A percentile compares a stretch with the other conserved stretches of the same genome.
phyloP scores from a whole-genome alignment of 1,284 basidiomycete genomes.

The Ceratobasidium sp. region DNA sequence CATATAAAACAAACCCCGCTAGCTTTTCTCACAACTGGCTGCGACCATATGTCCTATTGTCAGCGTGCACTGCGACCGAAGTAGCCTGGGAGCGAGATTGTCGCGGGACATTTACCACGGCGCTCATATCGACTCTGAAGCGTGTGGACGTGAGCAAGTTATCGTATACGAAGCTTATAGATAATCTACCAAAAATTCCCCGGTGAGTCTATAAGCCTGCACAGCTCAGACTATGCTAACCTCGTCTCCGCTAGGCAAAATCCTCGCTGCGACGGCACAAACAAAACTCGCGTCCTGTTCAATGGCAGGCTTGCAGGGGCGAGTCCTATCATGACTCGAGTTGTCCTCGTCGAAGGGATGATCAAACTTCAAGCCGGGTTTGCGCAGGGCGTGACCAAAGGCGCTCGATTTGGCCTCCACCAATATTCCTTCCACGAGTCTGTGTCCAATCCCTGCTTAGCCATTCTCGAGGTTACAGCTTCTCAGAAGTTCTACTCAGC shows the following conservation, averaged over 20 bases:
- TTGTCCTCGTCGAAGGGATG: conserved; percentile 55
- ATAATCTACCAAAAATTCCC: conserved; percentile 50
- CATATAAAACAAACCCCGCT: conserved; percentile 51
- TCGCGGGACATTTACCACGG: conserved; percentile 71
- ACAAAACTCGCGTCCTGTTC: conserved; percentile 67
- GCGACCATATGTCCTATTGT: conserved; percentile 66
- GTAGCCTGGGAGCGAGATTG: conserved; percentile 66
- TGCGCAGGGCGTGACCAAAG: conserved; percentile 71
- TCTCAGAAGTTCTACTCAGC: not conserved
- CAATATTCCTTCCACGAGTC: conserved; percentile 62
- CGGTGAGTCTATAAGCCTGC: conserved; percentile 47
- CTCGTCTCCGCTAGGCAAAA: conserved; percentile 59
- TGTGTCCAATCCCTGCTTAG: not conserved
- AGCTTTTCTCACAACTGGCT: conserved; percentile 65
- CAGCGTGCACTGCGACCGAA: conserved; percentile 67
- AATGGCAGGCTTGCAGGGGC: conserved; percentile 67
- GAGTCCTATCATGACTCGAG: conserved; percentile 64
- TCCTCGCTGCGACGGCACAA: conserved; percentile 65
- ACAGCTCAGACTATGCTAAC: not conserved
- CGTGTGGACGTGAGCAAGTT: conserved; percentile 65
- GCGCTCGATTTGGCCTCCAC: conserved; percentile 71
- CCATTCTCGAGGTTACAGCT: not conserved
- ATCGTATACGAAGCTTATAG: conserved; percentile 65
- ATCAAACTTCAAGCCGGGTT: conserved; percentile 67
- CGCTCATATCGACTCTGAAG: conserved; percentile 64